A percentile compares a stretch with the other conserved stretches of the same genome.
These are phyloP conservation scores for Rhipidocladum racemiflorum DNA, from an alignment of 176 grass and related monocot genomes.

Conservation along the genomic window DNA sequence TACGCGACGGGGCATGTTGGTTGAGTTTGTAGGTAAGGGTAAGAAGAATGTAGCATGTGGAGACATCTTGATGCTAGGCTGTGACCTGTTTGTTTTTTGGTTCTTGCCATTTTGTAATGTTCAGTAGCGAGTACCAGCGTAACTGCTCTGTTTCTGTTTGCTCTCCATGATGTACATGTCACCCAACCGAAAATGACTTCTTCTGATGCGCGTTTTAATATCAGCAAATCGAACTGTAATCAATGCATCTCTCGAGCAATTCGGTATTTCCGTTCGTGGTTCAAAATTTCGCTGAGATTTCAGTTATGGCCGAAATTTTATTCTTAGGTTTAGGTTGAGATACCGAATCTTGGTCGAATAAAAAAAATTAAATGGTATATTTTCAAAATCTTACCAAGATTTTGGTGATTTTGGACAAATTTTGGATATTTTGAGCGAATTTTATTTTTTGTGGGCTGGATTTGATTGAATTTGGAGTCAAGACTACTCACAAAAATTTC, in stretches of 20 bases:
- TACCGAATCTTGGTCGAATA: too few species aligned
- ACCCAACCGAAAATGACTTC: not conserved
- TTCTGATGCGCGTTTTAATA: not conserved
- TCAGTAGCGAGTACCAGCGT: slow-evolving; percentile 35
- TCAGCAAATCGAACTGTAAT: not conserved
- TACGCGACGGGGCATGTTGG: slow-evolving; percentile 28
- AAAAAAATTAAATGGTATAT: too few species aligned
- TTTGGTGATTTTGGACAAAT: too few species aligned
- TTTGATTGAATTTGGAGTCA: too few species aligned
- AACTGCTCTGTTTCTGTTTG: slow-evolving; percentile 44
- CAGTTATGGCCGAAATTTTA: too few species aligned
- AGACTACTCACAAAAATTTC: too few species aligned
- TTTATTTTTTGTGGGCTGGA: too few species aligned
- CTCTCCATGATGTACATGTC: slow-evolving; percentile 47
- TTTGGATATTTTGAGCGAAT: too few species aligned
- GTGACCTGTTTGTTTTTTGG: slow-evolving; percentile 18
- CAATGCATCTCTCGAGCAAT: not conserved
- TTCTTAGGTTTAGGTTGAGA: too few species aligned
- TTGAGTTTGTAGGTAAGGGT: slow-evolving; percentile 22
- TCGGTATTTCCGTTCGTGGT: too few species aligned
- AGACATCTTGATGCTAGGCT: slow-evolving; percentile 43
- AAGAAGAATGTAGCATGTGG: slow-evolving; percentile 33
- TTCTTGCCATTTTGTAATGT: slow-evolving; percentile 35
- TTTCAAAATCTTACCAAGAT: too few species aligned
- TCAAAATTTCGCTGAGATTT: too few species aligned